Conservation (phyloP, 2,329 filamentous ascomycete genomes). For the Cladosporium sp. region DNA sequence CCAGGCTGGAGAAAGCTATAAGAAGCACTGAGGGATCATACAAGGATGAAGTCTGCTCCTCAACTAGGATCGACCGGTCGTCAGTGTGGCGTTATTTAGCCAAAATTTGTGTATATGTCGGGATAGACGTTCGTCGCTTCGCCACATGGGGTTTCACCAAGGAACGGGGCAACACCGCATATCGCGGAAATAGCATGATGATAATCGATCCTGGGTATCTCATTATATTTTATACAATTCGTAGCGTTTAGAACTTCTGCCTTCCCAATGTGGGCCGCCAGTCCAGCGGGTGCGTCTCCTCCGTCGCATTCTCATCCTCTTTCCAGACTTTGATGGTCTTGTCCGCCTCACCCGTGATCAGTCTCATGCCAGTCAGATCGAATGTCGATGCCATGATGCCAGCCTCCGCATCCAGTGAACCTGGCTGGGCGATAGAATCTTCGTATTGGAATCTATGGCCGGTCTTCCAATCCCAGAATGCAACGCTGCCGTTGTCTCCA, state of each 20-base stretch:
- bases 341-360: conserved; percentile 93
- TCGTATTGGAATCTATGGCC: conserved; percentile 86
- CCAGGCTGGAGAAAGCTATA: neutral
- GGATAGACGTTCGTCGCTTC: too few relatives aligned
- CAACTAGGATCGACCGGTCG: too few relatives aligned
- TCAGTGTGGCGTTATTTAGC: too few relatives aligned
- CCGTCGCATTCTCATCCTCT: conserved; percentile 83
- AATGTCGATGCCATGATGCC: conserved; percentile 94
- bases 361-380: conserved; percentile 77
- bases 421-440: conserved; percentile 89
- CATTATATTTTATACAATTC: conserved; percentile 4
- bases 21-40: too few relatives aligned
- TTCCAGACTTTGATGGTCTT: conserved; percentile 98
- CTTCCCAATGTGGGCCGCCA: conserved; percentile 81
- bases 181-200: too few relatives aligned
- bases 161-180: too few relatives aligned
- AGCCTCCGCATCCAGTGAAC: conserved; percentile 87
- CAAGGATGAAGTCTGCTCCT: too few relatives aligned
- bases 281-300: conserved; percentile 83
- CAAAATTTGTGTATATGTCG: too few relatives aligned
- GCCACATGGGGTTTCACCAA: too few relatives aligned
- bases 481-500: conserved; percentile 92
- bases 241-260: conserved; percentile 55
- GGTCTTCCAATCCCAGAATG: conserved; percentile 99
- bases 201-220: neutral